Base-by-base conservation (phyloP, 2,329 filamentous ascomycete genomes). In the Hypoxylon sp. region DNA sequence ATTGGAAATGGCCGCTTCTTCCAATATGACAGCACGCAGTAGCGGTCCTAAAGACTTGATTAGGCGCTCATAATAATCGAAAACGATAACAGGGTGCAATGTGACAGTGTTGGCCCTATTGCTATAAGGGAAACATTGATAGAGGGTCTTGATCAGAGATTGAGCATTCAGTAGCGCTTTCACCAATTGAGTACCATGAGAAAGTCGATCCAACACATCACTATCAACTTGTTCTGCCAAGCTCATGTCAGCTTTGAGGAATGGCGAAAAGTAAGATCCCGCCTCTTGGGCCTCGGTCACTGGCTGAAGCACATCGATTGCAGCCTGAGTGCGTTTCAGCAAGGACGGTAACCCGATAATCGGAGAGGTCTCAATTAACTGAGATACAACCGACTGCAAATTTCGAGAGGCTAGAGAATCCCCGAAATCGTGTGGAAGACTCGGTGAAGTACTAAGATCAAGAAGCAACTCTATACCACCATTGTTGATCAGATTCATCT, bases 381-480 rank as follows among this genome's bases (percentile, higher is more conserved):
- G 87, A 69, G 92, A 89, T 53, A 97, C 84, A 10, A 97, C 90
- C 36, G 89, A 87, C 14, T 90, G 88, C 59, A 98, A 84, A 65
- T 91, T 89, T 65, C 90, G 87, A 61, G 90, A 90, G 3, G 92
- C 88, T 57, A 85, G 81, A 5, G 87, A 87, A 43, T 91, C 90
- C 41, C 90, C 86, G 75, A 92, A 90, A 74, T 92, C 87, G 72
- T 90, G 89, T 0, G 93, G 89, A 50, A 98, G 85, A 77, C 93
- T 94, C 4, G 93, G 91, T 30, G 94, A 88, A 59, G 92, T 93
- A 43, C 91, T 91, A 60, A 98, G 88, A 75, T 98, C 93, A 59
- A 99, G 84, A 19, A 98, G 84, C 55, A 91, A 85, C 78, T 98
- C 93, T 23, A 95, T 89, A 5, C 93, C 96, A 63, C 94, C 93